Conservation (phyloP, 1,284 basidiomycete species). For the Erythrobasidium hasegawianum region DNA sequence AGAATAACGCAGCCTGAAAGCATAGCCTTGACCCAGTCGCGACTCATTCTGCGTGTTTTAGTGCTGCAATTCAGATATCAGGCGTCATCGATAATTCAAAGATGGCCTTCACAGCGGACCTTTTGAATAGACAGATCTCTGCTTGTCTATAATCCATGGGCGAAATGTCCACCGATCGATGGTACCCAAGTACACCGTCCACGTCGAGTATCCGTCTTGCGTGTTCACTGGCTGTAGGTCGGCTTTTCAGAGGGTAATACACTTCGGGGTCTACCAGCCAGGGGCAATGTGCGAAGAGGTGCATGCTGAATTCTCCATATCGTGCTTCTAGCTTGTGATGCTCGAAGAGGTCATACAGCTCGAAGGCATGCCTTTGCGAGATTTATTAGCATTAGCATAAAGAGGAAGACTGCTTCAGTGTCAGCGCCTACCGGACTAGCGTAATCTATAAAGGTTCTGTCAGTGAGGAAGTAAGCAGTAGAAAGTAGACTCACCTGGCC, state of each 20-base stretch:
- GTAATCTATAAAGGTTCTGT: slow-evolving; percentile 5
- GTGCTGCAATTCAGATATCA: neutral
- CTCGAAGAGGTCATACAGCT: slow-evolving; percentile 38
- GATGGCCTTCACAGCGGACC: slow-evolving; percentile 3
- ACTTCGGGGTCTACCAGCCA: slow-evolving; percentile 5
- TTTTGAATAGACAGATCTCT: slow-evolving; percentile 20
- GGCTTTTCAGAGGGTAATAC: slow-evolving; percentile 6
- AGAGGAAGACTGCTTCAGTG: neutral
- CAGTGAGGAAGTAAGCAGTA: neutral
- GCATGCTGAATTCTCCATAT: slow-evolving; percentile 18
- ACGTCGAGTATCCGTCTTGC: slow-evolving; percentile 12
- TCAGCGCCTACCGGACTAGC: slow-evolving; percentile 3
- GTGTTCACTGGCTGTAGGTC: slow-evolving; percentile 1
- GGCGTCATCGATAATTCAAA: neutral
- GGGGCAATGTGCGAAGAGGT: slow-evolving; percentile 24
- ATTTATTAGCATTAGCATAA: neutral
- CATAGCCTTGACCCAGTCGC: slow-evolving; percentile 33
- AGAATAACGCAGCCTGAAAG: slow-evolving; percentile 30
- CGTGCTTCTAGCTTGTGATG: slow-evolving; percentile 37
- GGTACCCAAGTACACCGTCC: slow-evolving; percentile 4
- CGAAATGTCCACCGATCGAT: neutral
- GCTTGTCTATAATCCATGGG: slow-evolving; percentile 24
- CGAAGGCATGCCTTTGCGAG: slow-evolving; percentile 36
- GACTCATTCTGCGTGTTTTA: slow-evolving; percentile 14
- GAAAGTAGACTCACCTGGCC: slow-evolving; percentile 4